Base-by-base conservation (phyloP, 192 early-diverging fungal genomes). In the Spizellomyces sp. region DNA sequence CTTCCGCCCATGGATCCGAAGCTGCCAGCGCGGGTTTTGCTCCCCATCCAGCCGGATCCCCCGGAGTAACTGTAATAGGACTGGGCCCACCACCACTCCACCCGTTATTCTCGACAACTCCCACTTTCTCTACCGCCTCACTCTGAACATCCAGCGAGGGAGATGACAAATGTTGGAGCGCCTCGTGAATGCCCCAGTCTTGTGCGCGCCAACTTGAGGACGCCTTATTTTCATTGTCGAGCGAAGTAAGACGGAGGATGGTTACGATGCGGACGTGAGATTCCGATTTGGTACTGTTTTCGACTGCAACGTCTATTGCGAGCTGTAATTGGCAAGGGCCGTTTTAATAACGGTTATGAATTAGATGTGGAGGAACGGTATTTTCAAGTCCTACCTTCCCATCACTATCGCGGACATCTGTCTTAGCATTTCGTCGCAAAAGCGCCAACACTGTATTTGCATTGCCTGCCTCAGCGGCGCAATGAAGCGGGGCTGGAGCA, bases 391-490 rank as follows among this genome's bases (percentile, higher is more conserved):
- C 3, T 57, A 70, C 68, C 66, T 75, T 73, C 9, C 89, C 86
- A 48, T 85, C 80, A n/a, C 79, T 86, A 67, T 93, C 89, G n/a
- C 84, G 82, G 17, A 90, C 78, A 64, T 92, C 90, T 56, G 83
- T 87, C 46, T 89, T 88, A 57, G 92, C 91, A 64, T 88, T 87
- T 60, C 89, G 86, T 68, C 88, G 89, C 8, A 96, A 75, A 56
- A 96, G 65, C 5, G 82, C 86, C 56, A 89, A 80, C 9, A 94
- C 85, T 7, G 89, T 77, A 42, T 87, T 80, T 14, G 86, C 82
- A 70, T 90, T 89, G 58, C 91, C 91, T n/a, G 80, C 81, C 17
- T 87, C 83, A 59, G 88, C 86, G 0, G 94, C 94, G 65, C 87
- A 84, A 68, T 94, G 93, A 48, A 96, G 60, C 8, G 83, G 80